phyloP scores from a whole-genome alignment of 352 stramenopile genomes.

The Pythium monospermum region DNA sequence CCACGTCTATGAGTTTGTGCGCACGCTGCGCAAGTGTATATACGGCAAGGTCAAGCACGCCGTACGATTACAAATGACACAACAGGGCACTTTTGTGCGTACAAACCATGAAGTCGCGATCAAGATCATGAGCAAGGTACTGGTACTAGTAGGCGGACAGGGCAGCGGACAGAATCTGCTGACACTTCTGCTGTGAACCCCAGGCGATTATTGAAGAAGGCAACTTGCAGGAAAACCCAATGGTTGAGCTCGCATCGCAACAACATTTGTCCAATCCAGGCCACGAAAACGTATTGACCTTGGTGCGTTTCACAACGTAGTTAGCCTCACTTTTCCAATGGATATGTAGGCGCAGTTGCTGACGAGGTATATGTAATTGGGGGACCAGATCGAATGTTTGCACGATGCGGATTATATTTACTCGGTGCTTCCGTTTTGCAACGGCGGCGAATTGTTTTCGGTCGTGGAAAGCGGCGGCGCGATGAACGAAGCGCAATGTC shows the following conservation, averaged over 20 bases:
- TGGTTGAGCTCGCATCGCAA: slow-evolving; percentile 81
- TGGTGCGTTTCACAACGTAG: slow-evolving; percentile 37
- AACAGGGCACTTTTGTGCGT: slow-evolving; percentile 69
- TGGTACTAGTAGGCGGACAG: not conserved
- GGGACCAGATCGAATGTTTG: slow-evolving; percentile 83
- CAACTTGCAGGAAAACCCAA: slow-evolving; percentile 83
- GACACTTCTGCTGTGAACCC: not conserved
- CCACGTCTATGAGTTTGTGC: slow-evolving; percentile 82
- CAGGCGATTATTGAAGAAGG: slow-evolving; percentile 84
- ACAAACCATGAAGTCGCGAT: slow-evolving; percentile 80
- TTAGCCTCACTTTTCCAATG: not conserved
- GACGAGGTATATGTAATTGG: not conserved
- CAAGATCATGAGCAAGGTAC: slow-evolving; percentile 87
- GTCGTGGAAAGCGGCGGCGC: slow-evolving; percentile 76
- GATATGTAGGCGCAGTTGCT: not conserved
- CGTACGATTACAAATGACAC: slow-evolving; percentile 72
- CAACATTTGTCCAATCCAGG: slow-evolving; percentile 77
- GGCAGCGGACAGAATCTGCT: not conserved
- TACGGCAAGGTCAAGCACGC: slow-evolving; percentile 87
- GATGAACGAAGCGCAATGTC: slow-evolving; percentile 71
- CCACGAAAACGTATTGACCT: slow-evolving; percentile 77
- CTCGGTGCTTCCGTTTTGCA: slow-evolving; percentile 80
- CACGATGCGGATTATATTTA: slow-evolving; percentile 85
- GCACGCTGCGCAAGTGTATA: slow-evolving; percentile 83
- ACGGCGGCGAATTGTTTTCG: slow-evolving; percentile 78